A percentile compares a stretch with the other conserved stretches of the same genome.
Evolutionary conservation across 495 filamentous ascomycete species (phyloP).

Genomic region (Lichina pygmaea): DNA sequence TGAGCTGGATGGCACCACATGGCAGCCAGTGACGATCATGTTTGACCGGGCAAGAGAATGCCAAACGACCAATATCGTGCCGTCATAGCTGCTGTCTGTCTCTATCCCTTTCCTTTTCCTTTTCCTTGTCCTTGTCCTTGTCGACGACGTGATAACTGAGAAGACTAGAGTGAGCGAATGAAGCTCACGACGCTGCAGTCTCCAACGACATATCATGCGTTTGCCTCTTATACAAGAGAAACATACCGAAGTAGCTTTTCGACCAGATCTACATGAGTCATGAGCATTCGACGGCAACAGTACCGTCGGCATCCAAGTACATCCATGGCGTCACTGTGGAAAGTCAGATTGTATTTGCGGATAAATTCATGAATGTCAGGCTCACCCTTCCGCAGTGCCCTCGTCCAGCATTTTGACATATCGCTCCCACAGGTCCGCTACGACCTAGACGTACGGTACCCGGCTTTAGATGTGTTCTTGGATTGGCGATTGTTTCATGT

Average conservation of each 20-base stretch:
- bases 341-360: not conserved
- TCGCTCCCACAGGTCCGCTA: slow-evolving; percentile 88
- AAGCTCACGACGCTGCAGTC: too few species aligned
- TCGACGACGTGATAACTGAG: too few species aligned
- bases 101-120: too few species aligned
- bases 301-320: slow-evolving; percentile 78
- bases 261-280: slow-evolving; percentile 98
- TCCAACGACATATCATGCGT: too few species aligned
- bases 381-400: slow-evolving; percentile 50
- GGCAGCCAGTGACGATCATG: too few species aligned
- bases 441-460: slow-evolving; percentile 30
- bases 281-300: slow-evolving; percentile 94
- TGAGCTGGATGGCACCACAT: too few species aligned
- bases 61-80: too few species aligned
- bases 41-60: too few species aligned
- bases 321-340: slow-evolving; percentile 66
- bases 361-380: not conserved
- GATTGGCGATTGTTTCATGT: not conserved
- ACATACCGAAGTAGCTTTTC: slow-evolving; percentile 81
- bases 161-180: too few species aligned
- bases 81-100: too few species aligned
- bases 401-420: slow-evolving; percentile 69
- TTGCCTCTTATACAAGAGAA: not conserved
- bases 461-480: slow-evolving; percentile 6
- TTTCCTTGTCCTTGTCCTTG: too few species aligned